Evolutionary conservation across 306 rosid species (phyloP).

Genomic region (Rosa lucieae): DNA sequence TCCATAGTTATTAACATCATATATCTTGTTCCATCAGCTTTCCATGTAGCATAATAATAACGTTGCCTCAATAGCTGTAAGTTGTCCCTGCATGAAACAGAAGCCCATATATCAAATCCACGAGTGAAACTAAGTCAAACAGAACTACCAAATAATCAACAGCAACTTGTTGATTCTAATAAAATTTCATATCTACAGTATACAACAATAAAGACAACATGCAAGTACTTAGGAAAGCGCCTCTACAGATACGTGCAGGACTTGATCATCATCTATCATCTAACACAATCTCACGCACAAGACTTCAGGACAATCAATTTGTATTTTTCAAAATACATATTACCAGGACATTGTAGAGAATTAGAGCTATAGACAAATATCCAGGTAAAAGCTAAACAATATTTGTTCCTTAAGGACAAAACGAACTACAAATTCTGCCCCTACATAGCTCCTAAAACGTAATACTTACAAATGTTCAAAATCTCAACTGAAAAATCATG

Average conservation of each 20-base stretch:
- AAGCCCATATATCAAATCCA: constrained; percentile 22
- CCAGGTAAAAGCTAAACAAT: not conserved
- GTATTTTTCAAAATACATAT: not conserved
- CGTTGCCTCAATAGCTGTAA: constrained; percentile 88
- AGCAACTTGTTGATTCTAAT: not conserved
- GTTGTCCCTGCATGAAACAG: constrained; percentile 69
- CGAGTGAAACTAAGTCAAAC: constrained; percentile 1
- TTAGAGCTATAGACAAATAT: not conserved
- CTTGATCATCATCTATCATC: not conserved
- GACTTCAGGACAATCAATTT: not conserved
- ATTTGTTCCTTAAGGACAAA: not conserved
- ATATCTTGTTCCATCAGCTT: constrained; percentile 98
- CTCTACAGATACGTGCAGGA: not conserved
- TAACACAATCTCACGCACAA: not conserved
- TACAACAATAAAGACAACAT: not conserved
- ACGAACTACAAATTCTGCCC: not conserved
- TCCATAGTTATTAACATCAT: constrained; percentile 92
- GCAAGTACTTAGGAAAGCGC: not conserved
- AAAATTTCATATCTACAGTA: not conserved
- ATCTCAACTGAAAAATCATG: not conserved
- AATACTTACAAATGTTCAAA: not conserved
- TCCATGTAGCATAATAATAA: constrained; percentile 97
- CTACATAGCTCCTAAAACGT: not conserved
- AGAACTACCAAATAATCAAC: constrained; percentile 15
- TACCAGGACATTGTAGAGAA: not conserved